A percentile compares a stretch with the other conserved stretches of the same genome.
phyloP scores from a whole-genome alignment of 306 rosid genomes.

The Biancaea sappan region DNA sequence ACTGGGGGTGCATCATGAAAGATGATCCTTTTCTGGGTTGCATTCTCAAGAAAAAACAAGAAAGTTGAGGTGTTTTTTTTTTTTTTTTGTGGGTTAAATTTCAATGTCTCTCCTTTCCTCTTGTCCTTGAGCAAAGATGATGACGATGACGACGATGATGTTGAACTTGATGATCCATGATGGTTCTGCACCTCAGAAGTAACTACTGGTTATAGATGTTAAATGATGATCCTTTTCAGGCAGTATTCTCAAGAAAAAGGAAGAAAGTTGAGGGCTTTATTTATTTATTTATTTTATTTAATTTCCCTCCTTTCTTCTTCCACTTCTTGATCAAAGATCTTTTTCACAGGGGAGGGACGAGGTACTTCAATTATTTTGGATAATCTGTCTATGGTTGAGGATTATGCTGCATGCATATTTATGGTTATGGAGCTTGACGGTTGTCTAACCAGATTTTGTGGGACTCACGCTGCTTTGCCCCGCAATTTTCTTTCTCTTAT shows the following conservation, averaged over 20 bases:
- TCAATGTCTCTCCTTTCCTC: too few species aligned
- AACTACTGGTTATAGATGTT: background rate
- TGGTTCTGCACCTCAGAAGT: too few species aligned
- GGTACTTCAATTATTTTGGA: background rate
- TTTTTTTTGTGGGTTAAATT: too few species aligned
- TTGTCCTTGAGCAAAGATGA: too few species aligned
- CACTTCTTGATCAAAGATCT: background rate
- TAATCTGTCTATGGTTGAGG: constrained; percentile 40
- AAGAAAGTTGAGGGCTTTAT: too few species aligned
- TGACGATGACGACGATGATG: background rate
- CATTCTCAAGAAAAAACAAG: background rate
- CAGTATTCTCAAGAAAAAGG: background rate
- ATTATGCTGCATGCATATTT: constrained; percentile 43
- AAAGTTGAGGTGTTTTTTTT: background rate
- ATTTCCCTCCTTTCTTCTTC: constrained; percentile 12
- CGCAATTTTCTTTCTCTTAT: constrained; percentile 17
- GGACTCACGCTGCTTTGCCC: background rate
- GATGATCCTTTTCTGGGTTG: background rate
- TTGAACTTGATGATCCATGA: background rate
- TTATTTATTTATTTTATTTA: too few species aligned
- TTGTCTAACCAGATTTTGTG: constrained; percentile 16
- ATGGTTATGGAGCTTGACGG: constrained; percentile 32
- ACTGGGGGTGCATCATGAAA: background rate
- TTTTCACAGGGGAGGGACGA: background rate
- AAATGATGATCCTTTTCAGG: background rate